These are phyloP conservation scores for Xylaria scruposa DNA, from an alignment of 495 filamentous ascomycete species.

Conservation along the genomic window DNA sequence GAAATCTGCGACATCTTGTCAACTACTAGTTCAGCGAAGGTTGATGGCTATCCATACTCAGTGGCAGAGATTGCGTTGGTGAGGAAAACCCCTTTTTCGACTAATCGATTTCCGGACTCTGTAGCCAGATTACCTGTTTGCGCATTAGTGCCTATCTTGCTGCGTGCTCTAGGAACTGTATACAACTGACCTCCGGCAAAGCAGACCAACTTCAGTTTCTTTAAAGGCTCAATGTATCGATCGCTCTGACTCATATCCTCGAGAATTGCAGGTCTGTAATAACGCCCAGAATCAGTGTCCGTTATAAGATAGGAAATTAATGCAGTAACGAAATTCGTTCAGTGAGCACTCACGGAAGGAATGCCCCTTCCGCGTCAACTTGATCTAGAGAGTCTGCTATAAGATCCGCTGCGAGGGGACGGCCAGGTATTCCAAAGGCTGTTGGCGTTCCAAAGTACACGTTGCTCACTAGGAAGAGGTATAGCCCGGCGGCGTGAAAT, in stretches of 20 bases:
- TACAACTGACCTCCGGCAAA: conserved; percentile 50
- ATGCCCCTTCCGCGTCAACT: conserved; percentile 37
- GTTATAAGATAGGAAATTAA: not conserved
- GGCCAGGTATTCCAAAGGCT: conserved; percentile 44
- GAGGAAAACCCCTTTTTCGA: conserved; percentile 39
- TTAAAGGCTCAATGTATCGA: conserved; percentile 36
- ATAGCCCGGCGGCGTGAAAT: conserved; percentile 45
- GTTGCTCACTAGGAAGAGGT: conserved; percentile 35
- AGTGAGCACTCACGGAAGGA: conserved; percentile 37
- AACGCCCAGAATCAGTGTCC: not conserved
- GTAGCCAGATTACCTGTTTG: conserved; percentile 43
- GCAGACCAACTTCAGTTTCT: conserved; percentile 39
- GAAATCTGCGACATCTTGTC: conserved; percentile 44
- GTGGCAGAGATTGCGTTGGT: conserved; percentile 49
- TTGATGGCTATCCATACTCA: conserved; percentile 39
- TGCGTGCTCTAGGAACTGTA: not conserved
- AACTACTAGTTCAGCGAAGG: not conserved
- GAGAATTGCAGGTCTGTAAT: conserved; percentile 44
- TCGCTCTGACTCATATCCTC: conserved; percentile 50
- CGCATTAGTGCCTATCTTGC: conserved; percentile 26
- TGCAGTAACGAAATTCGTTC: no score
- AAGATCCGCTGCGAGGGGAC: conserved; percentile 47
- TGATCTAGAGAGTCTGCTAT: conserved; percentile 43
- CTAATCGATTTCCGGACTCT: conserved; percentile 47
- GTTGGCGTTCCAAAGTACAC: conserved; percentile 43